These are phyloP conservation scores for Osmozyma mogii DNA, from an alignment of 805 yeast species.

Conservation along the genomic window DNA sequence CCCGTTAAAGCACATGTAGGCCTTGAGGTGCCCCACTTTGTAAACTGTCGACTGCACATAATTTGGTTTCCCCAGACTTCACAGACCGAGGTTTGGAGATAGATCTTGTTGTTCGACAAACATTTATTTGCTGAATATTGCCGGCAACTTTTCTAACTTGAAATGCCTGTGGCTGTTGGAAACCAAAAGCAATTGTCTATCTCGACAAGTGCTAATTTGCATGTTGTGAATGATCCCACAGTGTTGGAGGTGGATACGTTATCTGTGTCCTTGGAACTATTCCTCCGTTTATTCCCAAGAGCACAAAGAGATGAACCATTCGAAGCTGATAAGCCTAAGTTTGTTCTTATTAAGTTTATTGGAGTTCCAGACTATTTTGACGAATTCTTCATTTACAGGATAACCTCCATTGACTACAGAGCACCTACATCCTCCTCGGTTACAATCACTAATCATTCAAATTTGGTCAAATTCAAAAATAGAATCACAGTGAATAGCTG, in stretches of 20 bases:
- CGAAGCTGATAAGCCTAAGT: slow-evolving; percentile 9
- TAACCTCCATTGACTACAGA: slow-evolving; percentile 22
- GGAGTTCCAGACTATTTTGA: slow-evolving; percentile 34
- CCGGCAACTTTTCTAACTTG: slow-evolving; percentile 2
- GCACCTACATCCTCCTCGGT: slow-evolving; percentile 21
- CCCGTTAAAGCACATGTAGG: no score
- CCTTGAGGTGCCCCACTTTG: no score
- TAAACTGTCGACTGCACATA: slow-evolving; percentile 2
- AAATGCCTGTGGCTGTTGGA: slow-evolving; percentile 11
- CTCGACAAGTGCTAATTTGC: slow-evolving; percentile 22
- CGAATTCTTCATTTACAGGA: slow-evolving; percentile 27
- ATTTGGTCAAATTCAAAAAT: slow-evolving; percentile 24
- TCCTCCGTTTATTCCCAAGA: slow-evolving; percentile 23
- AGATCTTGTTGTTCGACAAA: neutral
- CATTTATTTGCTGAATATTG: neutral
- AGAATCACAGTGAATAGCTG: slow-evolving; percentile 37
- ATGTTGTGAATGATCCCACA: slow-evolving; percentile 25
- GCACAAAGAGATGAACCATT: slow-evolving; percentile 5
- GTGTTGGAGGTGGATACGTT: slow-evolving; percentile 18
- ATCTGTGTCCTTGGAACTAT: slow-evolving; percentile 28
- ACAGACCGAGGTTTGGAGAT: neutral
- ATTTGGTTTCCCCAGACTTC: slow-evolving; percentile 2
- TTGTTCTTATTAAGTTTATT: slow-evolving; percentile 27
- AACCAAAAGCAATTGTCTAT: slow-evolving; percentile 7
- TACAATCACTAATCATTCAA: slow-evolving; percentile 30